A percentile compares a stretch with the other conserved stretches of the same genome.
These are phyloP conservation scores for Leptographium lundbergii DNA, from an alignment of 2,329 filamentous ascomycete species.

Conservation along the genomic window DNA sequence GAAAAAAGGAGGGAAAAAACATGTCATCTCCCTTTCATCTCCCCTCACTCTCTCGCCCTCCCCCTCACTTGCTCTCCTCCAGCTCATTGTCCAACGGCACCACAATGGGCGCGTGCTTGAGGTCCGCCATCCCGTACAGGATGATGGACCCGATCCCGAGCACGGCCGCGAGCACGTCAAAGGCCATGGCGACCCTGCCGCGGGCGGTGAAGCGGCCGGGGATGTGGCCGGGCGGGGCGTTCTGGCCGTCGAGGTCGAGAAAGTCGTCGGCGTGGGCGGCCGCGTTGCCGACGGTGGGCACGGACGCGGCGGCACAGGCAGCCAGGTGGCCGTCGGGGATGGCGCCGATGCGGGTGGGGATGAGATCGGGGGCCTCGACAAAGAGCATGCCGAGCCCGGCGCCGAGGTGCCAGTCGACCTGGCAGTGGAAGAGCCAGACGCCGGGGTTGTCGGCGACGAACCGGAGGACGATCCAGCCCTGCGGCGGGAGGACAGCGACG, in stretches of 20 bases:
- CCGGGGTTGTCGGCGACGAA: constrained; percentile 57
- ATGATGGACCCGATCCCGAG: constrained; percentile 54
- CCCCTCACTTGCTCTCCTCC: neutral
- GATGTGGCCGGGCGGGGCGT: no score
- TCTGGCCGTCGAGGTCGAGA: no score
- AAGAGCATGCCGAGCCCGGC: constrained; percentile 53
- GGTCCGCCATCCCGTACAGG: constrained; percentile 46
- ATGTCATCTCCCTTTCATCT: neutral
- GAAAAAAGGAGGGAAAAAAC: neutral
- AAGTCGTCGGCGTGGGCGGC: no score
- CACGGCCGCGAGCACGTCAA: constrained; percentile 58
- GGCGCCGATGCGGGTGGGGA: no score
- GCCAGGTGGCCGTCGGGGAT: no score
- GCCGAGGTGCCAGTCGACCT: constrained; percentile 65
- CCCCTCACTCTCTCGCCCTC: neutral
- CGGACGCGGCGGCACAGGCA: no score
- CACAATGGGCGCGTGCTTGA: constrained; percentile 8
- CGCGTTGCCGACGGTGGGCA: no score
- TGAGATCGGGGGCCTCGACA: constrained; percentile 46
- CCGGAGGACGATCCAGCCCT: constrained; percentile 56
- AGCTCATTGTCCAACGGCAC: neutral
- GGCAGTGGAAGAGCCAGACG: constrained; percentile 56
- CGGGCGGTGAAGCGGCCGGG: no score
- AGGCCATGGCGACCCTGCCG: constrained; percentile 63
- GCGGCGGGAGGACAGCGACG: constrained; percentile 50